Base-by-base conservation (phyloP, 176 grass and related monocot species). In the Zoysia japonica region DNA sequence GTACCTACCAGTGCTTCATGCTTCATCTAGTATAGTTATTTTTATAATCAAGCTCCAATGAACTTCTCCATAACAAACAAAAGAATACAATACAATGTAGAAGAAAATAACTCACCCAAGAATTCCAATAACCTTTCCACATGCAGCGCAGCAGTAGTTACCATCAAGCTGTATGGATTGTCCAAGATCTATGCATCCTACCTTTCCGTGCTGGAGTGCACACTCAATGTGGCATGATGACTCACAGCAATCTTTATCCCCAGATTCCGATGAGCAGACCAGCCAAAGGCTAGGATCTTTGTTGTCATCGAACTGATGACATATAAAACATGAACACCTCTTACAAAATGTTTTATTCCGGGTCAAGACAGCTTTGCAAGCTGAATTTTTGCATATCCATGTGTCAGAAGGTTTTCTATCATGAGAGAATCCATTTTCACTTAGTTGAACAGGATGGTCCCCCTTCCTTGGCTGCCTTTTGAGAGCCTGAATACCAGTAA, bases 281-380 rank as follows among this genome's bases (percentile, higher is more conserved):
- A 99, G 78, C 96, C 96, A 99, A 78, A 99, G 90, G 70, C 96
- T 95, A 67, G 96, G 96, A 72, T 99, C 96, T 83, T 99, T 99
- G 88, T 99, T 99, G 85, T 95, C 96, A 86, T 99, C 96, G 40
- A 91, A 99, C 48, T 70, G 76, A 78, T 99, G 96, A 35, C 96
- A 99, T 65, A 99, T 95, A 86, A 92, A 99, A 73, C 96, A 99
- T 15, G 96, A 99, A 75, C 96, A 99, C 79, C 96, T 87, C 80
- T 90, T 99, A 86, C 96, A 99, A 64, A 99, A 99, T 78, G 84
- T 79, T 70, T 91, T 86, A 35, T 93, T 86, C 49, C 79, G 89
- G 65, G 76, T 89, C 70, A 99, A 74, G 62, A 91, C 76, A 63
- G 92, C 93, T 79, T 99, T 99, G 83, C 96, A 99, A 19, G 96